Base-by-base conservation (phyloP, 2,329 filamentous ascomycete genomes). In the Fusarium sp. region DNA sequence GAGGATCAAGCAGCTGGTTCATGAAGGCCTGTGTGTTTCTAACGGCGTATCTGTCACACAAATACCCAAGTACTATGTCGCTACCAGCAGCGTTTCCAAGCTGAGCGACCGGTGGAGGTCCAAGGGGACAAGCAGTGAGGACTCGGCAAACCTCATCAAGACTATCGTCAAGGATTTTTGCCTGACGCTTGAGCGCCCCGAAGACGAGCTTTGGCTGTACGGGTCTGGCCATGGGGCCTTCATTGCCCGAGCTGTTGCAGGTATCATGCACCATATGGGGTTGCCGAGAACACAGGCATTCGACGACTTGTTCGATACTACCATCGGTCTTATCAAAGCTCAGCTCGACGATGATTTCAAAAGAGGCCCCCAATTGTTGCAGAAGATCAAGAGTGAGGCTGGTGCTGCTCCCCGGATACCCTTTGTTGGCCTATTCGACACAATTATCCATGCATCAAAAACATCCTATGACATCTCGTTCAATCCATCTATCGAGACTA, bases 141-240 rank as follows among this genome's bases (percentile, higher is more conserved):
- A 66, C 3, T 69, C 68, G 1, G 24, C 52, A 2, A 49, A 40
- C 1, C 50, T 70, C 10, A 60, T 70, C 45, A 70, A 56, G 19
- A 53, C 12, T 10, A 71, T 70, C 24, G 62, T 67, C 2, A 53
- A 48, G 3, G 67, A 71, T 7, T 28, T 71, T 24, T 63, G 50
- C 1, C 39, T 53, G 3, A 61, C 35, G 1, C 56, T 70, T 1
- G 58, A 70, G 4, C 15, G 32, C 4, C 50, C 61, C 6, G 46
- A 71, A 36, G 68, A 70, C 9, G 68, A 70, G 26, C 62, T 70
- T 1, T 70, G 68, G 68, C 13, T 70, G 0, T 70, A 65, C 28
- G 68, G 68, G 2, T 70, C 68, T 10, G 68, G 68, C 0, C 68
- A 65, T 3, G 68, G 68, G 2, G 68, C 57, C 10, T 70, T 59